Base-by-base conservation (phyloP, 2,329 filamentous ascomycete genomes). In the Trichophyton verrucosum region DNA sequence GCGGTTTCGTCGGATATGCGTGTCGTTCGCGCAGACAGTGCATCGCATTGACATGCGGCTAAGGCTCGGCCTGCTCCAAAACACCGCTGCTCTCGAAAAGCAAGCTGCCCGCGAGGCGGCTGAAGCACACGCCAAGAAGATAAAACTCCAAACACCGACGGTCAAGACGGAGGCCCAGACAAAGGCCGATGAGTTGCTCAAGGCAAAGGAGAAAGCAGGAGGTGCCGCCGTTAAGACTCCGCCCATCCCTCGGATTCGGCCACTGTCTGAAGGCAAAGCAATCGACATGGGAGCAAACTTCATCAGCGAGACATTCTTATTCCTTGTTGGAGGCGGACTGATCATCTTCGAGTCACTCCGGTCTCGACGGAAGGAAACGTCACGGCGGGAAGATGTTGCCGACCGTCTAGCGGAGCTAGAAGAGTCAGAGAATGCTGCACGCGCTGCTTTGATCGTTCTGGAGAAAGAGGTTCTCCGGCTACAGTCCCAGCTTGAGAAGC, bases 221-320 rank as follows among this genome's bases (percentile, higher is more conserved):
- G 79, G 78, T 65, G 79, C 78, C 65, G 74, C 80, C 58, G 75
- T 78, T 53, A 78, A 80, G 63, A 72, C 76, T 62, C 73, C 70
- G 46, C 74, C 71, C 27, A 75, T 75, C 61, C 81, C 81, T 4
- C 79, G 79, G 38, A 86, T 87, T 61, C 76, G 84, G 51, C 85
- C 85, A 6, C 74, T 88, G 9, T 82, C 82, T 2, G 85, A 88
- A 69, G 78, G 81, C 11, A 86, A 86, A 66, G 85, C 85, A 0
- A 87, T 88, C 60, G 85, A 88, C 68, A 80, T 81, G 42, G 85
- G 85, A 2, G 85, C 85, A 2, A 87, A 85, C 64, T 87, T 88
- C 67, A 85, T 86, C 57, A 83, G 82, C 36, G 85, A 88, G 68
- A 74, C 81, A 0, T 88, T 88, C 68, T 77, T 88, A 44, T 87